Evolutionary conservation across 305 asterid species (phyloP), one percentile per base, ranked within the genome.

Genomic region (Ilex paraguariensis): DNA sequence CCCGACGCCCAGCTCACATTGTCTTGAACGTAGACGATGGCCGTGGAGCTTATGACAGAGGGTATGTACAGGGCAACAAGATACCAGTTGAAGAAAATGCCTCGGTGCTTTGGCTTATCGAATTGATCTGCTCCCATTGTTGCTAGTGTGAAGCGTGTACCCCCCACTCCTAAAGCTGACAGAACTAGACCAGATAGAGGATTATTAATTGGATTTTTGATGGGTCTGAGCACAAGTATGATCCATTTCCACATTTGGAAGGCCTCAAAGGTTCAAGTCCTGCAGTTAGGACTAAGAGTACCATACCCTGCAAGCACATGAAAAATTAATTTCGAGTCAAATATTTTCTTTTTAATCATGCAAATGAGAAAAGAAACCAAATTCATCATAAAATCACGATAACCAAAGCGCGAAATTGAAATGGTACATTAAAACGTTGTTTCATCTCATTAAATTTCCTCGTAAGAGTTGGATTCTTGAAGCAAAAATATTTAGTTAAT

Each of bases 71-170:
- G 11, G 12, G 69, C 54, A 28, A 69, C 56, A 62, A 69, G 36
- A 56, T 14, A 74, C 79, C 79, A 74, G 14, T 69, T 69, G 52
- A 74, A 74, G 55, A 9, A 69, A 63, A 54, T 53, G 15, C 13
- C 64, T 14, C 61, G 68, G 2, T 74, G 58, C 17, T 53, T 65
- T 28, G 75, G 61, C 28, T 56, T 54, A 0, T 31, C 17, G 21
- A 69, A 66, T 53, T 74, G 79, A n/a, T 66, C 50, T 0, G 75
- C 75, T 7, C 75, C 72, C 70, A 69, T 61, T 15, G 79, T 66
- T 44, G 46, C 75, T n/a, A 54, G 31, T 8, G 70, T 57, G 3
- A 59, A 65, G 21, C 75, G 60, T 30, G 64, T 57, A 0, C 72
- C 75, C 9, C 70, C 78, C 21, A 56, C 10, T 7, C 78, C 78